A percentile compares a stretch with the other conserved stretches of the same genome.
Evolutionary conservation across 208 protist species (phyloP).

Genomic region (Naegleria lovaniensis): DNA sequence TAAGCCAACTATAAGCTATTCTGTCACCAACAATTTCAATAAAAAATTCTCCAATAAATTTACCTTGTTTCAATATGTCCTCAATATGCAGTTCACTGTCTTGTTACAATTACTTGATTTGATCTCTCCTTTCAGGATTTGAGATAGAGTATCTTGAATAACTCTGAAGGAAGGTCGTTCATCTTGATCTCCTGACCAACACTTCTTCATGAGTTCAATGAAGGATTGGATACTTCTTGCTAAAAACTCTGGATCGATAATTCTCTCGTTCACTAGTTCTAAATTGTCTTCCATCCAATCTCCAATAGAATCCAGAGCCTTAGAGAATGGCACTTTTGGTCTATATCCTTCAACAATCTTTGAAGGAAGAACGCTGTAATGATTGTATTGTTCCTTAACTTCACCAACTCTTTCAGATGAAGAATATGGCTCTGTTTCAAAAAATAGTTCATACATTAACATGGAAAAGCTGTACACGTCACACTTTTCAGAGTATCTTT

Average conservation of each 20-base stretch:
- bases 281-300: not conserved
- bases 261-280: not conserved
- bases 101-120: too few species aligned
- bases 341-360: not conserved
- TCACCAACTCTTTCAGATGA: not conserved
- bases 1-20: too few species aligned
- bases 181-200: not conserved
- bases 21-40: too few species aligned
- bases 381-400: not conserved
- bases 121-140: not conserved
- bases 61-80: too few species aligned
- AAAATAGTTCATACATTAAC: not conserved
- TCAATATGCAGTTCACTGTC: too few species aligned
- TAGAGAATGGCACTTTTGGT: not conserved
- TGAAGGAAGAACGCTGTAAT: not conserved
- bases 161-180: not conserved
- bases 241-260: not conserved
- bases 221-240: not conserved
- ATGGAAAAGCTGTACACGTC: not conserved
- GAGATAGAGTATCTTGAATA: not conserved
- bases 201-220: not conserved
- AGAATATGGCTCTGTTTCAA: not conserved
- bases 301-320: not conserved
- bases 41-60: too few species aligned
- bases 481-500: not conserved